phyloP scores from a whole-genome alignment of 1,284 basidiomycete species.

The Boletellus sp. region DNA sequence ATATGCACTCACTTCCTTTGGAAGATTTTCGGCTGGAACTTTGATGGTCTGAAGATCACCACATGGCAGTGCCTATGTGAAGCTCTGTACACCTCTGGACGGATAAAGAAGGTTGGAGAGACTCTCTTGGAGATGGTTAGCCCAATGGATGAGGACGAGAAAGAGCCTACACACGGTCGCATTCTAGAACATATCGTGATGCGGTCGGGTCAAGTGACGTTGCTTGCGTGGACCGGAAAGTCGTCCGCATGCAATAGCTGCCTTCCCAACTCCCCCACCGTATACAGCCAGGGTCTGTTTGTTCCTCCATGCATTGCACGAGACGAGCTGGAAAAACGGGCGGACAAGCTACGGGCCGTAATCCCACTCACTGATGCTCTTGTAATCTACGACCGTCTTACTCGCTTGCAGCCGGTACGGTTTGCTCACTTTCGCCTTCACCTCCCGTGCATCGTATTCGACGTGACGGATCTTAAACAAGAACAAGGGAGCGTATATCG shows the following conservation, averaged over 20 bases:
- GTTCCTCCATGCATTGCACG: not conserved
- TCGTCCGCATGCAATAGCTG: conserved; percentile 1
- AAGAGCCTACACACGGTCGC: not conserved
- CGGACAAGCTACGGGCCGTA: not conserved
- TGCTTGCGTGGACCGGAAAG: not conserved
- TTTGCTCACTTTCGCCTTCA: conserved; percentile 1
- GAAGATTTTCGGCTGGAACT: not conserved
- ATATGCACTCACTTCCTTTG: not conserved
- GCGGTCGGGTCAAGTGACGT: not conserved
- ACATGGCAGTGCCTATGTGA: too few relatives aligned
- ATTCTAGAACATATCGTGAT: not conserved
- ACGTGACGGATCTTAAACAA: not conserved
- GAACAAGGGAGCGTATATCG: not conserved
- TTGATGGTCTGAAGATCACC: too few relatives aligned
- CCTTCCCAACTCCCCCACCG: not conserved
- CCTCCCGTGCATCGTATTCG: conserved; percentile 4
- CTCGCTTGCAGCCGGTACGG: not conserved
- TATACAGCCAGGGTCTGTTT: not conserved
- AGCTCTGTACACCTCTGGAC: not conserved
- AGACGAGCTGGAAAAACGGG: not conserved
- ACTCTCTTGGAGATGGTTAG: not conserved
- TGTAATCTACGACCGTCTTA: not conserved
- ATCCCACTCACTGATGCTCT: not conserved
- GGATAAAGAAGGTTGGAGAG: not conserved
- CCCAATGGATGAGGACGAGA: not conserved